Evolutionary conservation across 208 protist species (phyloP).

Genomic region (Acanthamoeba rhysodes): DNA sequence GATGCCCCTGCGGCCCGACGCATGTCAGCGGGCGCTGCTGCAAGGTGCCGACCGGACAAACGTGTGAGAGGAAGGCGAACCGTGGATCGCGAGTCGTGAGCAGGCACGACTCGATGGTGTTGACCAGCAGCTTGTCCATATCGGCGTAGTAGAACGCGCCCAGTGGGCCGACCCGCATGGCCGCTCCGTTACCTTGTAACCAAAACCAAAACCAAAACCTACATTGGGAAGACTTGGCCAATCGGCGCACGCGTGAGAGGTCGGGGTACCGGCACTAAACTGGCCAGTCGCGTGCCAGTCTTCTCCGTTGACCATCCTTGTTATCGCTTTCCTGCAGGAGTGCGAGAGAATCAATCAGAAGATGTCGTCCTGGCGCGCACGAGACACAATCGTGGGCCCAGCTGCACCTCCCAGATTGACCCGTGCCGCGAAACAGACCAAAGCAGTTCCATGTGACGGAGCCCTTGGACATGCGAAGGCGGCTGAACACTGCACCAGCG

Average conservation of each 20-base stretch:
- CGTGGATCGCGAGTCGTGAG: neutral
- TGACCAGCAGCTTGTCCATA: neutral
- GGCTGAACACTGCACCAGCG: neutral
- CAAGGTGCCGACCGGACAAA: too few species aligned
- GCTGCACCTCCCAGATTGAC: neutral
- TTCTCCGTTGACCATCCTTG: slow-evolving; percentile 2
- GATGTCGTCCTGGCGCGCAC: too few species aligned
- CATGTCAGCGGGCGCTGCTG: too few species aligned
- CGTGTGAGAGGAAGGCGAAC: neutral
- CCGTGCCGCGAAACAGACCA: slow-evolving; percentile 12
- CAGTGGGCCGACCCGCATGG: slow-evolving; percentile 3
- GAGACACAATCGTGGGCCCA: neutral
- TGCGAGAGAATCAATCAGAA: too few species aligned
- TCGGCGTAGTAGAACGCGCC: slow-evolving; percentile 30
- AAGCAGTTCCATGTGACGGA: neutral
- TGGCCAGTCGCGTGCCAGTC: slow-evolving; percentile 4
- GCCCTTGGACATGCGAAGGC: neutral
- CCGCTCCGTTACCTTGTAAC: neutral
- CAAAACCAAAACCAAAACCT: too few species aligned
- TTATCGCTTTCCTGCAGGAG: slow-evolving; percentile 27
- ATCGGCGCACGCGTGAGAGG: neutral
- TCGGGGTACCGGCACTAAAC: neutral
- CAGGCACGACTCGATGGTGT: slow-evolving; percentile 6
- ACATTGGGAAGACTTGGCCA: too few species aligned
- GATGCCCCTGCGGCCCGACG: neutral